These are phyloP conservation scores for Knoxdaviesia proteae DNA, from an alignment of 2,329 filamentous ascomycete genomes.

Conservation along the genomic window DNA sequence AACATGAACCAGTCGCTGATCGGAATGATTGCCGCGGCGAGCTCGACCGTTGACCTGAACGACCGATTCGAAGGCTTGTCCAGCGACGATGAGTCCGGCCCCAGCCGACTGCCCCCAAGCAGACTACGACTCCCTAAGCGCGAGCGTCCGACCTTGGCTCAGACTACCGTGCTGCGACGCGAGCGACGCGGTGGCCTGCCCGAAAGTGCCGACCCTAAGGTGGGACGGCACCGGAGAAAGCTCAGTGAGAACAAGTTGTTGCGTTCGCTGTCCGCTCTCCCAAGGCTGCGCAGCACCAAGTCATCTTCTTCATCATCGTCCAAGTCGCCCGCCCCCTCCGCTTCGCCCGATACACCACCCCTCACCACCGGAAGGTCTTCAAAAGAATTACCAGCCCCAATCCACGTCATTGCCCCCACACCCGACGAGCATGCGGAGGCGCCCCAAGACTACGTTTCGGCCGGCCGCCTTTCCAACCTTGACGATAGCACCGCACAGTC, in stretches of 20 bases:
- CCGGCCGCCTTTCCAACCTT: slow-evolving; percentile 1
- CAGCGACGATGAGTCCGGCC: slow-evolving; percentile 47
- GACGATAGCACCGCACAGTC: slow-evolving; percentile 3
- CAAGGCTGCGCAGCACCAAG: slow-evolving; percentile 17
- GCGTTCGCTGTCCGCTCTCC: slow-evolving; percentile 41
- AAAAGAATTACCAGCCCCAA: slow-evolving; percentile 8
- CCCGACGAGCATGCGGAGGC: slow-evolving; percentile 1
- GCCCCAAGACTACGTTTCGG: not conserved
- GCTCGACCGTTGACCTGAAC: slow-evolving; percentile 64
- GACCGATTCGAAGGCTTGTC: slow-evolving; percentile 59
- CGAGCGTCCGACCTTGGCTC: slow-evolving; percentile 10
- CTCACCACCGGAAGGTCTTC: not conserved
- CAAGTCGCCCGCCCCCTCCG: not conserved
- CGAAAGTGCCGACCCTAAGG: not conserved
- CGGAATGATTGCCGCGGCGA: slow-evolving; percentile 74
- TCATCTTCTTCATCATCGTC: slow-evolving; percentile 11
- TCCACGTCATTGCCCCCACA: slow-evolving; percentile 6
- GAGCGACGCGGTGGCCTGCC: slow-evolving; percentile 11
- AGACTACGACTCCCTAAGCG: slow-evolving; percentile 24
- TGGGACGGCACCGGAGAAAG: slow-evolving; percentile 26
- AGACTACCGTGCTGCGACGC: slow-evolving; percentile 21
- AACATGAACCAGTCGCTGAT: slow-evolving; percentile 93
- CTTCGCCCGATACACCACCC: too few species aligned
- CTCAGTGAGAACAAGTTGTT: slow-evolving; percentile 45
- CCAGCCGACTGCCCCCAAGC: too few species aligned